These are phyloP conservation scores for Plasmodium relictum DNA, from an alignment of 169 alveolate species.

Conservation along the genomic window DNA sequence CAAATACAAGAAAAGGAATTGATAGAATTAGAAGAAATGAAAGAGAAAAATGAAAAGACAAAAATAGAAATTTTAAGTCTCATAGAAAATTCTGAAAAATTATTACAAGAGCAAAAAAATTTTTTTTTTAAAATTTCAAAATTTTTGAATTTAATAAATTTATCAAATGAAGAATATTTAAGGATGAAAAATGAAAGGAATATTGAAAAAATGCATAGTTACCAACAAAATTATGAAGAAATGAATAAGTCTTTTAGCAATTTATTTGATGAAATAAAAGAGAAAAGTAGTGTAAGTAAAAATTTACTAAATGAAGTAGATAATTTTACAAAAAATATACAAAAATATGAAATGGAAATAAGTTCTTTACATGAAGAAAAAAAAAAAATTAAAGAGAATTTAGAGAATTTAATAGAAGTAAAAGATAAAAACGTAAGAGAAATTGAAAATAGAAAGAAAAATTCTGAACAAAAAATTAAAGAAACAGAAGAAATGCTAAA, in stretches of 20 bases:
- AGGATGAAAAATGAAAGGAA: slow-evolving; percentile 12
- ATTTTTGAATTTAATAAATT: slow-evolving; percentile 28
- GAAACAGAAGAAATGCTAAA: slow-evolving; percentile 13
- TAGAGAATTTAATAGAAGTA: not conserved
- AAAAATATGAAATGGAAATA: slow-evolving; percentile 19
- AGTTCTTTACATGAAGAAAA: not conserved
- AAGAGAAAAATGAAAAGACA: slow-evolving; percentile 47
- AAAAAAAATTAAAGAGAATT: slow-evolving; percentile 2
- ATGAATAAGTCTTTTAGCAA: not conserved
- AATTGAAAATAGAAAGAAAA: not conserved
- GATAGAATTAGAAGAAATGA: slow-evolving; percentile 8
- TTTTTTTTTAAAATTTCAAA: slow-evolving; percentile 62
- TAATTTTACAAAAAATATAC: not conserved
- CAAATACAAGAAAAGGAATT: slow-evolving; percentile 17
- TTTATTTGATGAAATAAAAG: not conserved
- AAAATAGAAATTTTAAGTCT: slow-evolving; percentile 19
- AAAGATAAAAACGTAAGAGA: slow-evolving; percentile 8
- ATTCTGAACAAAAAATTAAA: slow-evolving; percentile 10
- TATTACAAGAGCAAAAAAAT: slow-evolving; percentile 31
- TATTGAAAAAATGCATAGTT: not conserved
- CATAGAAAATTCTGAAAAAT: slow-evolving; percentile 45
- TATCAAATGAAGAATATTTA: slow-evolving; percentile 41
- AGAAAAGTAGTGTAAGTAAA: slow-evolving; percentile 1
- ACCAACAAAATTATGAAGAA: slow-evolving; percentile 9
- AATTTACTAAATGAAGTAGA: slow-evolving; percentile 17